Evolutionary conservation across 805 yeast species (phyloP).

Genomic region (Saccharomycopsis sp.): DNA sequence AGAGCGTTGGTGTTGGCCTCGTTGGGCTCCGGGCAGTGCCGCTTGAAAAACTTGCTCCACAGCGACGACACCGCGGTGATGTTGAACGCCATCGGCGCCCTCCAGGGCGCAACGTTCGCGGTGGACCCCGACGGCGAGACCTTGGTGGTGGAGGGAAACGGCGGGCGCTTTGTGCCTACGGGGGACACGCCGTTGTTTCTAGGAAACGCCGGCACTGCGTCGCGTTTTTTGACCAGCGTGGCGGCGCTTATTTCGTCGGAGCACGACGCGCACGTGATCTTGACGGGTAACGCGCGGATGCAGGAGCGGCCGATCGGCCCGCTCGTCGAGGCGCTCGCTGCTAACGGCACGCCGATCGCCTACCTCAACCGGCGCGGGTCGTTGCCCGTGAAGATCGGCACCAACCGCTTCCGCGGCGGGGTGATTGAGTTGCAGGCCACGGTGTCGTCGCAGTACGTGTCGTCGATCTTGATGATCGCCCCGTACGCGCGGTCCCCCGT

Average conservation of each 20-base stretch:
- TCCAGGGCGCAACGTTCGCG: constrained; percentile 58
- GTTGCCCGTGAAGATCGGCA: constrained; percentile 66
- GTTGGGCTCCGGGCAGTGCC: constrained; percentile 77
- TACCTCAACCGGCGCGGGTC: constrained; percentile 76
- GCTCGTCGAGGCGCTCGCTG: constrained; percentile 78
- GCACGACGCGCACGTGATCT: constrained; percentile 40
- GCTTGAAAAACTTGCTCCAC: constrained; percentile 78
- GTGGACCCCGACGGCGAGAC: constrained; percentile 71
- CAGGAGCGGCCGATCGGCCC: constrained; percentile 97
- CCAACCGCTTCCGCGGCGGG: constrained; percentile 79
- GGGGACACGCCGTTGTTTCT: constrained; percentile 66
- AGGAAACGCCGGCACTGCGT: constrained; percentile 98
- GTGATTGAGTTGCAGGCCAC: constrained; percentile 91
- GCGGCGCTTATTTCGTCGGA: constrained; percentile 67
- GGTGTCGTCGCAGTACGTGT: constrained; percentile 94
- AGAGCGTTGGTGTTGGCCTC: constrained; percentile 93
- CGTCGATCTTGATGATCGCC: constrained; percentile 94
- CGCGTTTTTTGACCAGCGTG: constrained; percentile 87
- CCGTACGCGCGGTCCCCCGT: constrained; percentile 90
- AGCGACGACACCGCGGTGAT: constrained; percentile 95
- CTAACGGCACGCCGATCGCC: constrained; percentile 70
- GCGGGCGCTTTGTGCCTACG: constrained; percentile 63
- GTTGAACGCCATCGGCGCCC: constrained; percentile 75
- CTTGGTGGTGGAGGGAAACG: constrained; percentile 75
- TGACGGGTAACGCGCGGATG: constrained; percentile 96